Evolutionary conservation across 176 grass and related monocot species (phyloP).

Genomic region (Ensete ventricosum): DNA sequence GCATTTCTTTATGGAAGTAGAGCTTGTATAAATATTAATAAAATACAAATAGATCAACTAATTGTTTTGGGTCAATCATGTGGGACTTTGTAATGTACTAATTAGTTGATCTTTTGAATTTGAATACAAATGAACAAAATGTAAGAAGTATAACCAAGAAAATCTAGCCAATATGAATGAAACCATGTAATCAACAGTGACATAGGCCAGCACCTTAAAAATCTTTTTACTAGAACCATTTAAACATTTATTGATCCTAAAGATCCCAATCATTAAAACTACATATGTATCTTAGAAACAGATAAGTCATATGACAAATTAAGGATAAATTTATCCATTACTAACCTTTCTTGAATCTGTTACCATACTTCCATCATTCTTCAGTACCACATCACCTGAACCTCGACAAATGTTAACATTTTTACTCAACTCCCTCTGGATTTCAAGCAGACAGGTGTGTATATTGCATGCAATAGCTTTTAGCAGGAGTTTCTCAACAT

Average conservation of each 20-base stretch:
- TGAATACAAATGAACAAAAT: background rate
- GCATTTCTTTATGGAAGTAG: no score
- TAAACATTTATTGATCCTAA: background rate
- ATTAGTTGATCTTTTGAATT: background rate
- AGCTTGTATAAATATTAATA: no score
- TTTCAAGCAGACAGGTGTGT: constrained; percentile 81
- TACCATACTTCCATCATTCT: constrained; percentile 28
- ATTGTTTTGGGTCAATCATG: no score
- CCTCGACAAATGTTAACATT: constrained; percentile 78
- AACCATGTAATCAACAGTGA: no score
- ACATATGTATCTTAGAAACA: no score
- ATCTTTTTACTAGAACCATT: background rate
- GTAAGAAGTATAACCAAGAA: background rate
- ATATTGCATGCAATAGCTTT: constrained; percentile 79
- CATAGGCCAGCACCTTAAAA: background rate
- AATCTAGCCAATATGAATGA: background rate
- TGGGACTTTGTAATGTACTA: no score
- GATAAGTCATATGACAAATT: background rate
- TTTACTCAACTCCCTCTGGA: constrained; percentile 73
- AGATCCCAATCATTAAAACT: background rate
- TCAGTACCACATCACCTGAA: constrained; percentile 61
- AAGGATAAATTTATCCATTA: constrained; percentile 16
- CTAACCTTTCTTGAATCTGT: constrained; percentile 49
- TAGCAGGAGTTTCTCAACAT: constrained; percentile 83
- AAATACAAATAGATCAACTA: no score